A percentile compares a stretch with the other conserved stretches of the same genome.
These are phyloP conservation scores for Artemisia argyi DNA, from an alignment of 129 eudicot genomes.

Conservation along the genomic window DNA sequence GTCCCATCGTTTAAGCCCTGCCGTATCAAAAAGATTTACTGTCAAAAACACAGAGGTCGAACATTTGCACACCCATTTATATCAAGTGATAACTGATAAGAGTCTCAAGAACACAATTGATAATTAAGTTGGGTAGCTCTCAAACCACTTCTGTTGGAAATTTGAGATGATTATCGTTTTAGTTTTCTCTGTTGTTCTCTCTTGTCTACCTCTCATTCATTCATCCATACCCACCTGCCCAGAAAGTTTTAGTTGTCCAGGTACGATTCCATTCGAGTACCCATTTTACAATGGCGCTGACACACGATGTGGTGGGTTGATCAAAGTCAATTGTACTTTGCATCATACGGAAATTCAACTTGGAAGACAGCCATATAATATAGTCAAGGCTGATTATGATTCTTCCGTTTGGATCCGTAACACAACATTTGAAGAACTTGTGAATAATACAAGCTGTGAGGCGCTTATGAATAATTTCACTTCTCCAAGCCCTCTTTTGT, in stretches of 20 bases:
- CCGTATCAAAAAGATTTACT: too few species aligned
- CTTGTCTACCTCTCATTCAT: constrained; percentile 10
- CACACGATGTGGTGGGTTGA: constrained; percentile 18
- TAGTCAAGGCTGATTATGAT: not conserved
- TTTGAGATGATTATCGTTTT: constrained; percentile 21
- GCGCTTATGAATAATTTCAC: constrained; percentile 2
- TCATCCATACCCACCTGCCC: constrained; percentile 26
- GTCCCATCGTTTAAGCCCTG: too few species aligned
- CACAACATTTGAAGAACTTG: not conserved
- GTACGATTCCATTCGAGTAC: not conserved
- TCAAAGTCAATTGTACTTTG: constrained; percentile 9
- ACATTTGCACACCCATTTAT: not conserved
- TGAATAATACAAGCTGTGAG: constrained; percentile 8
- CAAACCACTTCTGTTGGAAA: not conserved
- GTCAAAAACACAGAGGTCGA: not conserved
- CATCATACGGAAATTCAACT: not conserved
- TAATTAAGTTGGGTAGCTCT: not conserved
- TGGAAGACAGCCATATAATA: constrained; percentile 4
- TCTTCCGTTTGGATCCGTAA: not conserved
- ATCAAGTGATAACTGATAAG: not conserved
- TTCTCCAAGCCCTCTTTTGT: constrained; percentile 30
- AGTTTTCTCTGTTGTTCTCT: constrained; percentile 3
- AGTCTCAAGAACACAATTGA: not conserved
- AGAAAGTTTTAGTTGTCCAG: constrained; percentile 6
- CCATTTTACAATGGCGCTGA: constrained; percentile 9